Conservation (phyloP, 805 yeast genomes). For the Tetrapisispora nanseiensis region DNA sequence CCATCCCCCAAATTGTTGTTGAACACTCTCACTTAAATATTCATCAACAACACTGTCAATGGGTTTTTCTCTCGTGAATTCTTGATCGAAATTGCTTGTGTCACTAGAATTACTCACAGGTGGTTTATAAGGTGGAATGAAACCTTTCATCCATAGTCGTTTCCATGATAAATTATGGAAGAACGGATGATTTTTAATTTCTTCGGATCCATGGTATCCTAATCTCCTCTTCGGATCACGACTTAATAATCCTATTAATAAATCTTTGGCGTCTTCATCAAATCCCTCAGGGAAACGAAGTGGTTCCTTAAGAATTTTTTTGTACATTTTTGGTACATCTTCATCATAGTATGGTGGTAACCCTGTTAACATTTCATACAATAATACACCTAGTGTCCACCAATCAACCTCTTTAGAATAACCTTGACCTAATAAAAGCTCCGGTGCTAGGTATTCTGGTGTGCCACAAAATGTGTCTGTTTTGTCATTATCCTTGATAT, state of each 20-base stretch:
- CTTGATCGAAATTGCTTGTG: slow-evolving; percentile 84
- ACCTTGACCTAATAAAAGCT: slow-evolving; percentile 78
- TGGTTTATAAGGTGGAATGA: slow-evolving; percentile 91
- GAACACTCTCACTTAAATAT: slow-evolving; percentile 81
- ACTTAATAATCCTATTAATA: slow-evolving; percentile 59
- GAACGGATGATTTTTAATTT: slow-evolving; percentile 72
- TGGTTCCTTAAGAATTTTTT: slow-evolving; percentile 81
- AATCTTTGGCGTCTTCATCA: slow-evolving; percentile 73
- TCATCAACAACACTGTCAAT: slow-evolving; percentile 91
- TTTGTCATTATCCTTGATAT: slow-evolving; percentile 81
- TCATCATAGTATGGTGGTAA: slow-evolving; percentile 95
- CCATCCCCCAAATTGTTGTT: slow-evolving; percentile 97
- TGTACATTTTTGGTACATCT: slow-evolving; percentile 83
- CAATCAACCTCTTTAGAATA: slow-evolving; percentile 92
- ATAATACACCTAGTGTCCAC: slow-evolving; percentile 94
- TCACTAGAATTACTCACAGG: slow-evolving; percentile 74
- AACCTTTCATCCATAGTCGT: slow-evolving; percentile 67
- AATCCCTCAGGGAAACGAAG: slow-evolving; percentile 77
- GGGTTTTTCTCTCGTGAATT: slow-evolving; percentile 84
- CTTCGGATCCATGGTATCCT: slow-evolving; percentile 68
- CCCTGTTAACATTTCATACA: slow-evolving; percentile 93
- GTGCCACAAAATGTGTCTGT: slow-evolving; percentile 94
- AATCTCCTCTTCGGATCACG: slow-evolving; percentile 77
- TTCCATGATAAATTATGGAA: slow-evolving; percentile 85
- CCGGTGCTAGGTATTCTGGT: slow-evolving; percentile 94